Percentiles rank a stretch among this genome's conserved stretches.
These are phyloP conservation scores for Leccinum pellstonianum DNA, from an alignment of 768 basidiomycete genomes.

Conservation along the genomic window DNA sequence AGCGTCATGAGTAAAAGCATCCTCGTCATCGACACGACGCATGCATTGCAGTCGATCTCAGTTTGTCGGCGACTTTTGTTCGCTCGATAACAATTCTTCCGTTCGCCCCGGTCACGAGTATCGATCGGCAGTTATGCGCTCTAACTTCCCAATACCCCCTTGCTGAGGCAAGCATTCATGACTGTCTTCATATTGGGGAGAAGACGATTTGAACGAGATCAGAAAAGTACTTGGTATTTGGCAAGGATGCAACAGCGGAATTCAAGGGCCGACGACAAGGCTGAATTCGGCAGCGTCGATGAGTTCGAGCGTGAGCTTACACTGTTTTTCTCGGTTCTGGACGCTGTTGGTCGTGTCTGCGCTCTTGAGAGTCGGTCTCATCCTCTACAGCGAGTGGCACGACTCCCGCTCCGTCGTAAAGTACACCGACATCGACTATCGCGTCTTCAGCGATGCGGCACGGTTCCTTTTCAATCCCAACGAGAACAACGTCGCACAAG, in stretches of 20 bases:
- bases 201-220: neutral
- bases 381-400: constrained; percentile 89
- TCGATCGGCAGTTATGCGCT: neutral
- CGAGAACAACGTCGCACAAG: constrained; percentile 56
- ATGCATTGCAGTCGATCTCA: neutral
- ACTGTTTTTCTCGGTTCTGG: constrained; percentile 41
- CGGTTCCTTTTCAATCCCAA: constrained; percentile 57
- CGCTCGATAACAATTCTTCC: neutral
- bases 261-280: neutral
- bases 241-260: neutral
- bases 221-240: neutral
- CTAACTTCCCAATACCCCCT: neutral
- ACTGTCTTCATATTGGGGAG: neutral
- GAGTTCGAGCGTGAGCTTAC: constrained; percentile 2
- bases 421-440: constrained; percentile 98
- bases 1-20: neutral
- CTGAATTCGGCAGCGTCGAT: neutral
- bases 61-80: neutral
- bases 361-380: constrained; percentile 64
- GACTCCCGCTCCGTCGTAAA: constrained; percentile 80
- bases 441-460: constrained; percentile 92
- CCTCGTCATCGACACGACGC: neutral
- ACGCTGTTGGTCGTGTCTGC: constrained; percentile 53
- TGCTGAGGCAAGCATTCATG: neutral
- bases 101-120: neutral